phyloP scores from a whole-genome alignment of 805 yeast genomes.

The Ogataea sp. region DNA sequence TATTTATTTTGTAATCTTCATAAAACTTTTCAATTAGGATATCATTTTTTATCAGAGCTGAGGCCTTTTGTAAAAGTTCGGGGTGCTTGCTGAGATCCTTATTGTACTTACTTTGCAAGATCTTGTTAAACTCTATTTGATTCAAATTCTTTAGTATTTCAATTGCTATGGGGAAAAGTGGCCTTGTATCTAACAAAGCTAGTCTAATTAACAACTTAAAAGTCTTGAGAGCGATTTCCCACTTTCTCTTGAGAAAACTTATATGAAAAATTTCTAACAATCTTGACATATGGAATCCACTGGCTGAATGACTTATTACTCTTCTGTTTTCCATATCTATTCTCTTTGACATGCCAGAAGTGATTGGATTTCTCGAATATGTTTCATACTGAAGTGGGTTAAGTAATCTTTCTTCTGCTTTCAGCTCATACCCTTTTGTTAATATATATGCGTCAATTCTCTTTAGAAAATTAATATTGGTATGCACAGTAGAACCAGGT shows the following conservation, averaged over 20 bases:
- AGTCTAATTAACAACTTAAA: slow-evolving; percentile 42
- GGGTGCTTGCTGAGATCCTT: not conserved
- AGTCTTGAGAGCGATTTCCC: slow-evolving; percentile 48
- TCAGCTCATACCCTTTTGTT: too few species aligned
- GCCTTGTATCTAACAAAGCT: slow-evolving; percentile 42
- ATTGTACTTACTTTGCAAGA: not conserved
- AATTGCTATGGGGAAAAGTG: slow-evolving; percentile 58
- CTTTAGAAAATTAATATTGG: too few species aligned
- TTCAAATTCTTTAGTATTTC: slow-evolving; percentile 35
- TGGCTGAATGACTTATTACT: too few species aligned
- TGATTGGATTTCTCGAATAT: too few species aligned
- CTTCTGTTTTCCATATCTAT: too few species aligned
- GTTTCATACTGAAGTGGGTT: too few species aligned
- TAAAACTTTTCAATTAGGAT: not conserved
- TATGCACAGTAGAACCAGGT: too few species aligned
- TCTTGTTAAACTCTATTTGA: slow-evolving; percentile 13
- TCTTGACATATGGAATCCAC: slow-evolving; percentile 15
- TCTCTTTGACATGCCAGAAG: too few species aligned
- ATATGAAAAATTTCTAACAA: slow-evolving; percentile 41
- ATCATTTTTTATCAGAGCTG: not conserved
- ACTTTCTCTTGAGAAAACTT: slow-evolving; percentile 37
- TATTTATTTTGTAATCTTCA: not conserved
- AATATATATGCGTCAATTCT: too few species aligned
- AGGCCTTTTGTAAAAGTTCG: slow-evolving; percentile 2
- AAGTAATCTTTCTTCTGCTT: too few species aligned